A percentile compares a stretch with the other conserved stretches of the same genome.
Conservation (phyloP, 129 eudicot genomes). For the Artemisia tridentata region DNA sequence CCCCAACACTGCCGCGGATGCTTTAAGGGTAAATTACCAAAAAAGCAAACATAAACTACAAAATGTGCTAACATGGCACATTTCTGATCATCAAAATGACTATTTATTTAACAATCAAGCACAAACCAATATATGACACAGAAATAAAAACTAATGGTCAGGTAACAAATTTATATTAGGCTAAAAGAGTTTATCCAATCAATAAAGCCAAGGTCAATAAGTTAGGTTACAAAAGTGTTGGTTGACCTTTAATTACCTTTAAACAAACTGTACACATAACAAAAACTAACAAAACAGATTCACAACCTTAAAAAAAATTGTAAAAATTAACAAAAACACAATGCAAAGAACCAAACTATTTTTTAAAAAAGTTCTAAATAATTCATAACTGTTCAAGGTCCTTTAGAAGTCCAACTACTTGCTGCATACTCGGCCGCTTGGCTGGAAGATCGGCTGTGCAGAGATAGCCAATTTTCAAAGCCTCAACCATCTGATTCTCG, state of each 20-base stretch:
- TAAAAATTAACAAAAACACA: conserved; percentile 18
- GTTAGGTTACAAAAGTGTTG: conserved; percentile 14
- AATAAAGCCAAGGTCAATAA: not conserved
- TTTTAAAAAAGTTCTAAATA: conserved; percentile 19
- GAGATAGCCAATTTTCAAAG: conserved; percentile 73
- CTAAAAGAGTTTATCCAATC: conserved; percentile 2
- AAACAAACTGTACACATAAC: conserved; percentile 30
- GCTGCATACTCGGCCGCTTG: conserved; percentile 86
- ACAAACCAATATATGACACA: not conserved
- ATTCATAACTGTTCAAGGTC: conserved; percentile 57
- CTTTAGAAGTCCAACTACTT: conserved; percentile 81
- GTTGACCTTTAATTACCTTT: conserved; percentile 15
- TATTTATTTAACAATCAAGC: not conserved
- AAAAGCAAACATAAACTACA: too few relatives aligned
- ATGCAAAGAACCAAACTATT: conserved; percentile 16
- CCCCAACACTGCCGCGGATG: too few relatives aligned
- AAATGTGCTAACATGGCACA: too few relatives aligned
- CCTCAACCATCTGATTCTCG: conserved; percentile 71
- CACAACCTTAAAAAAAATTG: conserved; percentile 6
- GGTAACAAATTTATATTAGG: not conserved
- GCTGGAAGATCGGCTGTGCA: conserved; percentile 85
- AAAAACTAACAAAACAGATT: conserved; percentile 27
- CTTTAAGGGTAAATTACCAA: too few relatives aligned
- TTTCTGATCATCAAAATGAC: too few relatives aligned
- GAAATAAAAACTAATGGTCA: too few relatives aligned